These are phyloP conservation scores for Scenedesmus sp. DNA, from an alignment of 163 green algal species.

Conservation along the genomic window DNA sequence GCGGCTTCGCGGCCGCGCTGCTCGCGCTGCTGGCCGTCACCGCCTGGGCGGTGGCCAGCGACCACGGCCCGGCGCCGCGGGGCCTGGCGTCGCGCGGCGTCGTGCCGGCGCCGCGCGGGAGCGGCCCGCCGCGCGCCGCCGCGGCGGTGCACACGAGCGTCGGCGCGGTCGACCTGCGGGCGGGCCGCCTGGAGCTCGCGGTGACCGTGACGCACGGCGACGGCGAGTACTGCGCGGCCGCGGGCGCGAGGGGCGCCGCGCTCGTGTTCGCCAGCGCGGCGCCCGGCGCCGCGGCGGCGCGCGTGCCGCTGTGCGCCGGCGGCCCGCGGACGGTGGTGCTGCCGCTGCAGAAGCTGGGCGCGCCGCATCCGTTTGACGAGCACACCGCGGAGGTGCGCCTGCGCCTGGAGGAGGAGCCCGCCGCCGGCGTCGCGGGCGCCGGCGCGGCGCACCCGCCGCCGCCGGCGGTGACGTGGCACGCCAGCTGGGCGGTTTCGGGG, in stretches of 20 bases:
- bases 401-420: background rate
- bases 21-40: no score
- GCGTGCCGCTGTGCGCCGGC: conserved; percentile 1
- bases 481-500: conserved; percentile 2
- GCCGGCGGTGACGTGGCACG: background rate
- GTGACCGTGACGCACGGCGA: background rate
- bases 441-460: background rate
- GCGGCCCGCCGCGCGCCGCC: no score
- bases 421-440: background rate
- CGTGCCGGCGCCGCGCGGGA: no score
- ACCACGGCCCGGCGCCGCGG: no score
- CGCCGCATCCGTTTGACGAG: conserved; percentile 7
- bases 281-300: background rate
- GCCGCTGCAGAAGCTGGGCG: background rate
- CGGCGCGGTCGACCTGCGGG: background rate
- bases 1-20: no score
- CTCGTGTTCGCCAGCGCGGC: conserved; percentile 3
- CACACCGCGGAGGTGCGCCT: background rate
- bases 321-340: conserved; percentile 13
- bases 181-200: background rate
- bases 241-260: background rate
- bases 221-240: background rate
- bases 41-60: no score
- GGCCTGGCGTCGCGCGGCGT: no score
- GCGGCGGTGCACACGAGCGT: background rate